These are phyloP conservation scores for Lactarius deliciosus DNA, from an alignment of 768 basidiomycete genomes.

Conservation along the genomic window DNA sequence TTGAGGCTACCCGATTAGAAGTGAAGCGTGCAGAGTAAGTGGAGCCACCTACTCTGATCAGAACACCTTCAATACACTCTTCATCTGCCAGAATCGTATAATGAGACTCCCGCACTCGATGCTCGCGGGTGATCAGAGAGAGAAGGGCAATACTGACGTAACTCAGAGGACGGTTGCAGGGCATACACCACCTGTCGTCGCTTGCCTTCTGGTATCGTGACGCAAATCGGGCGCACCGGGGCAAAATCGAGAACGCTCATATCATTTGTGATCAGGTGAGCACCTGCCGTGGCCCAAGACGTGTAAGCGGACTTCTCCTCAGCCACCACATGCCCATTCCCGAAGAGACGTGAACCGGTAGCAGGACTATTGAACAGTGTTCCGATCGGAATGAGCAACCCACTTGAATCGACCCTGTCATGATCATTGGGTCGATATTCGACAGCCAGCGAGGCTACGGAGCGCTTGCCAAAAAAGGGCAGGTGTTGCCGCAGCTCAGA, in stretches of 20 bases:
- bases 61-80: neutral
- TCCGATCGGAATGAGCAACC: neutral
- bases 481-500: neutral
- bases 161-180: neutral
- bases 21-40: neutral
- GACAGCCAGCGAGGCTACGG: neutral
- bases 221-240: neutral
- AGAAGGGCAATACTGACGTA: constrained; percentile 2
- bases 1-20: constrained; percentile 6
- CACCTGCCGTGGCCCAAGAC: neutral
- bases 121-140: constrained; percentile 15
- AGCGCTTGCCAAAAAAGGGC: neutral
- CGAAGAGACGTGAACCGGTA: neutral
- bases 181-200: neutral
- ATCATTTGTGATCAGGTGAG: neutral
- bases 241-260: neutral
- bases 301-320: neutral
- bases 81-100: neutral
- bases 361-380: neutral
- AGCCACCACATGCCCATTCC: neutral
- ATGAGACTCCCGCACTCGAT: constrained; percentile 13
- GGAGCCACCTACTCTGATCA: neutral
- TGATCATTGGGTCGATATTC: neutral
- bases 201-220: neutral
- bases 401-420: neutral